Conservation (phyloP, 495 filamentous ascomycete genomes). For the Neurospora sp. region DNA sequence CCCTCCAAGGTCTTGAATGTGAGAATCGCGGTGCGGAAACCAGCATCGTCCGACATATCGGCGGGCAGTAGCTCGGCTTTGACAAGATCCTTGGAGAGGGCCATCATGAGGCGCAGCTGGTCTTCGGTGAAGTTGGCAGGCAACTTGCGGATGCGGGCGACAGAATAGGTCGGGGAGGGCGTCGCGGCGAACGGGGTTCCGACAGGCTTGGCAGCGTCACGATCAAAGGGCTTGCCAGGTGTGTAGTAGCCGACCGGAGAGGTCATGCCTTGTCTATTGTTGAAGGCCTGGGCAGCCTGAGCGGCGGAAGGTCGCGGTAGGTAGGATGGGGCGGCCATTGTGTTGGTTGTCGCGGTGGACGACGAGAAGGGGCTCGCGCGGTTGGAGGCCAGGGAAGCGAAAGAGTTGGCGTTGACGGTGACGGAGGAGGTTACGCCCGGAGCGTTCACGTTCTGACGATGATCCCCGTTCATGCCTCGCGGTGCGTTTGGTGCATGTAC, state of each 20-base stretch:
- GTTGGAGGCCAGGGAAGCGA: conserved; percentile 25
- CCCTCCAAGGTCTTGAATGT: conserved; percentile 61
- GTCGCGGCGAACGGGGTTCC: conserved; percentile 42
- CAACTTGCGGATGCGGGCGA: conserved; percentile 61
- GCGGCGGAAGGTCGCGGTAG: conserved; percentile 9
- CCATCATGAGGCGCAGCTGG: conserved; percentile 66
- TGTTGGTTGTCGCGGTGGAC: conserved; percentile 22
- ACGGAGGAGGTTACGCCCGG: conserved; percentile 24
- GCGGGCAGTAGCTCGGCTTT: conserved; percentile 59
- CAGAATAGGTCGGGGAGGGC: conserved; percentile 19
- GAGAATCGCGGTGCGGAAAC: conserved; percentile 64
- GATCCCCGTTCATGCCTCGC: conserved; percentile 36
- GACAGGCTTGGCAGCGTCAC: conserved; percentile 38
- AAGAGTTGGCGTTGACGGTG: conserved; percentile 16
- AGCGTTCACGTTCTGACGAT: conserved; percentile 13
- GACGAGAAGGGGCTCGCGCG: conserved; percentile 28
- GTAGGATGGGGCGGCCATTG: conserved; percentile 31
- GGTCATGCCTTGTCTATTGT: conserved; percentile 13
- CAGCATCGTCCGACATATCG: conserved; percentile 59
- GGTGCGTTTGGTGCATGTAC: conserved; percentile 25
- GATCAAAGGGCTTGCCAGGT: conserved; percentile 25
- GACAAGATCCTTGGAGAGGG: conserved; percentile 76
- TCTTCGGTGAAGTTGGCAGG: conserved; percentile 64
- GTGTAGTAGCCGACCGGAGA: conserved; percentile 32
- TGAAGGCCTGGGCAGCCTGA: conserved; percentile 21